These are phyloP conservation scores for Aspergillus bertholletiae DNA, from an alignment of 495 filamentous ascomycete species.

Conservation along the genomic window DNA sequence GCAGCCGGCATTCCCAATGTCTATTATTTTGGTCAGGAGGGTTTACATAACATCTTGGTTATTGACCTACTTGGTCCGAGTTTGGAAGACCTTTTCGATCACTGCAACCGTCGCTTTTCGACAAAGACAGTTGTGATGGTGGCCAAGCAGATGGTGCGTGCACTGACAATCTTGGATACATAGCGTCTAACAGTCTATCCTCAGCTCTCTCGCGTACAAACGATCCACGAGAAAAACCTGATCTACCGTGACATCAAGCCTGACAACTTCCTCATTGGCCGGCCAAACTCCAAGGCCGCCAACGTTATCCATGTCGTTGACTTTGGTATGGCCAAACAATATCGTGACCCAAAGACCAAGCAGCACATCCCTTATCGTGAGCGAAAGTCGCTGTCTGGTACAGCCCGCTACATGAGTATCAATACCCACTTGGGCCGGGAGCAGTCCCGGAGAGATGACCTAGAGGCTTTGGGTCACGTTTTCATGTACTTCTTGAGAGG, in stretches of 20 bases:
- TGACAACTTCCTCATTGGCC: slow-evolving; percentile 98
- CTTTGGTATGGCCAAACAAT: slow-evolving; percentile 99
- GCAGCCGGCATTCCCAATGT: slow-evolving; percentile 98
- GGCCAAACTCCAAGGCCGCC: slow-evolving; percentile 85
- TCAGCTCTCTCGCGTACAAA: slow-evolving; percentile 94
- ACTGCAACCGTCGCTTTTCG: slow-evolving; percentile 91
- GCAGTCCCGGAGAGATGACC: slow-evolving; percentile 92
- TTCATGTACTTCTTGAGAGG: slow-evolving; percentile 99
- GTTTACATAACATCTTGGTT: slow-evolving; percentile 97
- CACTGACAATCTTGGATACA: neutral
- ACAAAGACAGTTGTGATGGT: slow-evolving; percentile 99
- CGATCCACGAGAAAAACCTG: slow-evolving; percentile 99
- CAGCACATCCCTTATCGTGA: slow-evolving; percentile 99
- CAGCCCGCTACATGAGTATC: slow-evolving; percentile 99
- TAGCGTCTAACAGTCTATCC: slow-evolving; percentile 2
- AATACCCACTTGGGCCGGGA: slow-evolving; percentile 97
- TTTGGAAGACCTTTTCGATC: slow-evolving; percentile 96
- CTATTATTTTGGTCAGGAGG: slow-evolving; percentile 99
- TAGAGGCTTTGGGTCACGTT: slow-evolving; percentile 94
- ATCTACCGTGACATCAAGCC: slow-evolving; percentile 99
- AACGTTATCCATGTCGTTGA: slow-evolving; percentile 99
- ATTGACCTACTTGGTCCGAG: slow-evolving; percentile 97
- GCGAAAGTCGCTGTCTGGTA: slow-evolving; percentile 95
- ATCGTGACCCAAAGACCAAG: slow-evolving; percentile 97
- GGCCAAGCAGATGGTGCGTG: slow-evolving; percentile 96